Evolutionary conservation across 768 basidiomycete species (phyloP).

Genomic region (Harrya chromipes): DNA sequence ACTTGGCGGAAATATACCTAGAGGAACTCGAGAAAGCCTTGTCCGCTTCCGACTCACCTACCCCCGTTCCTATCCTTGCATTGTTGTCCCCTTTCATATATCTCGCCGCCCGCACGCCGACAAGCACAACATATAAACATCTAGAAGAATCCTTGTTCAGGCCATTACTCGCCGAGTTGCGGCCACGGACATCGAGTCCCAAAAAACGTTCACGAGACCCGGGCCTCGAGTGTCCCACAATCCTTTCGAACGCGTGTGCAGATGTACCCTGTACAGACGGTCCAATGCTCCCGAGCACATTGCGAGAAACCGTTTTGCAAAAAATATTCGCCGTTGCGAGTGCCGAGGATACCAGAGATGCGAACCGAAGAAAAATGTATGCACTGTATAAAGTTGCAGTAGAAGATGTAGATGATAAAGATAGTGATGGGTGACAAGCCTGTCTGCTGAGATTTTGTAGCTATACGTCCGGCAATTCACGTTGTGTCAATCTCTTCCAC

Average conservation of each 20-base stretch:
- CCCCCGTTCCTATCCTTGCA: conserved; percentile 48
- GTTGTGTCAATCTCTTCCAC: conserved; percentile 76
- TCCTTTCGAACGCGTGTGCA: conserved; percentile 51
- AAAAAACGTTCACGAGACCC: conserved; percentile 44
- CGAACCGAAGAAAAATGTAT: conserved; percentile 82
- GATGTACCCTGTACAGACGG: conserved; percentile 40
- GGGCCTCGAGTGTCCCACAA: conserved; percentile 39
- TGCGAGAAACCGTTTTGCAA: conserved; percentile 57
- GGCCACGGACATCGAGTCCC: conserved; percentile 36
- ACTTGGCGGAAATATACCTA: conserved; percentile 86
- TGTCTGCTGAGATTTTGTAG: neutral
- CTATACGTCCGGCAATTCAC: conserved; percentile 77
- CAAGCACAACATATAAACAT: conserved; percentile 66
- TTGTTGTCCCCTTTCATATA: conserved; percentile 68
- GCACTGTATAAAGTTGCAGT: conserved; percentile 67
- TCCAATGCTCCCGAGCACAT: conserved; percentile 28
- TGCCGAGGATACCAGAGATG: conserved; percentile 66
- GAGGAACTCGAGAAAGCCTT: conserved; percentile 81
- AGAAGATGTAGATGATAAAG: conserved; percentile 49
- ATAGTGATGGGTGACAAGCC: conserved; percentile 19
- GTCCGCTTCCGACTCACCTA: conserved; percentile 23
- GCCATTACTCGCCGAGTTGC: conserved; percentile 63
- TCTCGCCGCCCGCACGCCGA: conserved; percentile 66
- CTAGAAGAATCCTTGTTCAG: conserved; percentile 64
- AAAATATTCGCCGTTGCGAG: conserved; percentile 74